These are phyloP conservation scores for Wickerhamiella kazuoi DNA, from an alignment of 805 yeast species.

Conservation along the genomic window DNA sequence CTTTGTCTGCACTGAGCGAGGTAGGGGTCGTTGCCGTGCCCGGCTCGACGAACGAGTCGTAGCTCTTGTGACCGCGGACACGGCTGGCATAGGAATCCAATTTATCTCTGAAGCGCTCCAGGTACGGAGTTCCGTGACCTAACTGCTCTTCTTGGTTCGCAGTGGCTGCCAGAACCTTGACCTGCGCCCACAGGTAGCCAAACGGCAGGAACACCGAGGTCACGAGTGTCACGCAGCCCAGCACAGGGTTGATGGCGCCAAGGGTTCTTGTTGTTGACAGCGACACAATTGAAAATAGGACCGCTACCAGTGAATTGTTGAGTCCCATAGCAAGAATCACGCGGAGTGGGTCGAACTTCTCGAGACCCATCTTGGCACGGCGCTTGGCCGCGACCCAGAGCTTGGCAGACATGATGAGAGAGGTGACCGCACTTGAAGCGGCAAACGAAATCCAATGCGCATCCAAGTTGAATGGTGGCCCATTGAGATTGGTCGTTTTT, in stretches of 20 bases:
- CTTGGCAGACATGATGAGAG: constrained; percentile 45
- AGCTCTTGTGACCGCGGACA: too few relatives aligned
- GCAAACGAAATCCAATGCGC: constrained; percentile 39
- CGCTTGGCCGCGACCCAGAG: constrained; percentile 49
- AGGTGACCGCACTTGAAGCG: constrained; percentile 45
- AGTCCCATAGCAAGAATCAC: constrained; percentile 61
- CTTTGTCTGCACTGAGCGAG: too few relatives aligned
- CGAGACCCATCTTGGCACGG: constrained; percentile 59
- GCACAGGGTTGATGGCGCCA: neutral
- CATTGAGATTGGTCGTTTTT: constrained; percentile 26
- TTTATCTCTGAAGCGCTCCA: too few relatives aligned
- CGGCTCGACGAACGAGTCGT: too few relatives aligned
- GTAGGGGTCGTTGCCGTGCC: too few relatives aligned
- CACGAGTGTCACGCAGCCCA: constrained; percentile 1
- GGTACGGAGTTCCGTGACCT: too few relatives aligned
- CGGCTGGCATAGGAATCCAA: too few relatives aligned
- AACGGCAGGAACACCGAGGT: constrained; percentile 12
- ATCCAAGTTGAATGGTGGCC: constrained; percentile 19
- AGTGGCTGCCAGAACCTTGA: neutral
- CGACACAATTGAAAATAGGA: constrained; percentile 27
- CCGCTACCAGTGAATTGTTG: constrained; percentile 70
- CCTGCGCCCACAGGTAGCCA: constrained; percentile 17
- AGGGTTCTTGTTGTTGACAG: neutral
- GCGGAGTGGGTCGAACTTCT: constrained; percentile 69
- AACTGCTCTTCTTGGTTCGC: neutral